Percentiles rank a stretch among this genome's conserved stretches.
Evolutionary conservation across 208 protist genomes (phyloP).

Genomic region (Trichomonas gallinae): DNA sequence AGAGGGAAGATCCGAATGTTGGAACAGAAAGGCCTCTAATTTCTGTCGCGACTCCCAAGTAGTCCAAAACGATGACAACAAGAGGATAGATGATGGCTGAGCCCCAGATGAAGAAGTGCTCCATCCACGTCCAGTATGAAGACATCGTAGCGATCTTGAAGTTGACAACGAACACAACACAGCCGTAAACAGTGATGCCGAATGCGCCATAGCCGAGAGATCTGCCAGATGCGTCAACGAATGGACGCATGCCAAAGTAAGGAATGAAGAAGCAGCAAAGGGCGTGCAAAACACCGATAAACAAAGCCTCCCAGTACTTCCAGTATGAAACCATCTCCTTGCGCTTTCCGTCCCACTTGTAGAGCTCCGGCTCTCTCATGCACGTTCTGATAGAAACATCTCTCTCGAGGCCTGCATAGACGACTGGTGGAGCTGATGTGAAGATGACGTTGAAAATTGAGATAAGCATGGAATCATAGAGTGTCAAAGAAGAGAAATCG

Average conservation of each 20-base stretch:
- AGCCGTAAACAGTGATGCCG: conserved; percentile 5
- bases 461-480: conserved; percentile 26
- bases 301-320: background rate
- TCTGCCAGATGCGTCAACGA: background rate
- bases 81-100: background rate
- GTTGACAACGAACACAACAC: background rate
- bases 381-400: background rate
- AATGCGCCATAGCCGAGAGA: background rate
- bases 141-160: background rate
- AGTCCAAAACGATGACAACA: background rate
- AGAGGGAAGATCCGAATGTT: background rate
- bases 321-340: background rate
- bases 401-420: conserved; percentile 24
- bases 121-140: background rate
- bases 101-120: conserved; percentile 7
- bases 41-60: background rate
- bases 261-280: background rate
- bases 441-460: conserved; percentile 34
- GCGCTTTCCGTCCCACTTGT: background rate
- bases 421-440: conserved; percentile 29
- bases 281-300: background rate
- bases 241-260: background rate
- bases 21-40: background rate
- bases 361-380: background rate
- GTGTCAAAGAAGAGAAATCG: conserved; percentile 26